These are phyloP conservation scores for Pyrenula aspistea DNA, from an alignment of 495 filamentous ascomycete species.

Conservation along the genomic window DNA sequence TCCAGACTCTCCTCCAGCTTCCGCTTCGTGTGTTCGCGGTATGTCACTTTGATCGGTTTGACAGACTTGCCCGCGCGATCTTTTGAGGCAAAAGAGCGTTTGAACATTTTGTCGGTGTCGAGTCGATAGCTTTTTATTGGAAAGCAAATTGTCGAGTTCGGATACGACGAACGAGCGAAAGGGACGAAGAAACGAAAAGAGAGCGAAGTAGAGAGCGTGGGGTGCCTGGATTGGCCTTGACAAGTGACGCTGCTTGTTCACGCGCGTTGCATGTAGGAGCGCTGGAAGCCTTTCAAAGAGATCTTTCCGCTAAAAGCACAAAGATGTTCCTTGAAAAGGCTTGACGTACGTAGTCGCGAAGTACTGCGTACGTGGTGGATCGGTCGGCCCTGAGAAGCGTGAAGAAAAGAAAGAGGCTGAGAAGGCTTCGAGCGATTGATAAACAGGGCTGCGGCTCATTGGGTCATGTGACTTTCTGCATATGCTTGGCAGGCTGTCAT, in stretches of 20 bases:
- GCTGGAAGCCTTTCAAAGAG: constrained; percentile 9
- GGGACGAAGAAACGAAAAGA: constrained; percentile 10
- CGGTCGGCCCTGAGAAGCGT: constrained; percentile 12
- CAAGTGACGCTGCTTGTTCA: constrained; percentile 8
- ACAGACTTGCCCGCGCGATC: constrained; percentile 68
- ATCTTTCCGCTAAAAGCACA: constrained; percentile 2
- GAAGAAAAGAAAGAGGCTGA: constrained; percentile 5
- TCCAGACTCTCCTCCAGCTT: constrained; percentile 59
- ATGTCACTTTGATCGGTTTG: constrained; percentile 60
- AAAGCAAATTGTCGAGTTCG: background rate
- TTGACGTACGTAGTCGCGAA: constrained; percentile 3
- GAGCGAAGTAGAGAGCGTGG: constrained; percentile 21
- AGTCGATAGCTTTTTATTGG: background rate
- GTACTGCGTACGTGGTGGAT: background rate
- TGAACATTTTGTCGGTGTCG: constrained; percentile 57
- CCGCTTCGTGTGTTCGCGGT: constrained; percentile 60
- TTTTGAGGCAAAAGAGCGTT: constrained; percentile 65
- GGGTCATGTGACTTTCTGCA: background rate
- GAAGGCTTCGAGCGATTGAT: background rate
- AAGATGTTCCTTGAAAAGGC: constrained; percentile 8
- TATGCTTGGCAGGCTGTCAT: background rate
- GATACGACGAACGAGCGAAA: constrained; percentile 3
- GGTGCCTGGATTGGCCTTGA: constrained; percentile 10
- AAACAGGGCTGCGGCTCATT: background rate
- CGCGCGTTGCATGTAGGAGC: constrained; percentile 7